Conservation (phyloP, 2,329 filamentous ascomycete genomes). For the Phialemoniopsis sp. region DNA sequence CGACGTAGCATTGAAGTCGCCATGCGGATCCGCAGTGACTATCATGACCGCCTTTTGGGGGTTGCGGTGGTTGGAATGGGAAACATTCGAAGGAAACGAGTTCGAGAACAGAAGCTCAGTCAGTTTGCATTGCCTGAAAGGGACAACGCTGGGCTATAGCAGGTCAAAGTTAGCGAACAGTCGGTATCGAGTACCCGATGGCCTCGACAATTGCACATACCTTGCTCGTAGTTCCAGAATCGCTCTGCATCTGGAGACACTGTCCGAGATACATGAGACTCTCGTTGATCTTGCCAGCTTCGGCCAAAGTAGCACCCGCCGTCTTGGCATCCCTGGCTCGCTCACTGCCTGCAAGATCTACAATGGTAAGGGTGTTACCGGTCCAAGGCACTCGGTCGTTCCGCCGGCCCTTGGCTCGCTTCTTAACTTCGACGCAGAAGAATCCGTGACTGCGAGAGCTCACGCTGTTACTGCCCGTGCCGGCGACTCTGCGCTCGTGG, state of each 20-base stretch:
- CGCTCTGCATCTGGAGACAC: slow-evolving; percentile 92
- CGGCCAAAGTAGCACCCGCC: slow-evolving; percentile 83
- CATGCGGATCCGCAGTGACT: slow-evolving; percentile 86
- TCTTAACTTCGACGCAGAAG: slow-evolving; percentile 93
- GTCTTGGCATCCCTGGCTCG: slow-evolving; percentile 92
- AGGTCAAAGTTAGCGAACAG: slow-evolving; percentile 2
- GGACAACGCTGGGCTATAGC: slow-evolving; percentile 63
- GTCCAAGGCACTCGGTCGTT: slow-evolving; percentile 59
- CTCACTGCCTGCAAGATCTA: slow-evolving; percentile 91
- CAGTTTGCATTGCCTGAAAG: slow-evolving; percentile 80
- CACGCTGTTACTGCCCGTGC: slow-evolving; percentile 88
- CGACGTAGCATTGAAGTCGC: slow-evolving; percentile 94
- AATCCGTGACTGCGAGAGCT: slow-evolving; percentile 94
- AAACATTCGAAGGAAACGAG: slow-evolving; percentile 65
- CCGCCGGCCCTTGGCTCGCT: slow-evolving; percentile 46
- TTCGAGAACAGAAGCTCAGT: slow-evolving; percentile 86
- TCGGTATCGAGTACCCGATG: background rate
- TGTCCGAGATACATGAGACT: slow-evolving; percentile 97
- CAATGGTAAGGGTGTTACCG: slow-evolving; percentile 77
- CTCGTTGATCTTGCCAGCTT: slow-evolving; percentile 98
- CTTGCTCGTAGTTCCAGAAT: slow-evolving; percentile 69
- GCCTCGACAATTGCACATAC: slow-evolving; percentile 36
- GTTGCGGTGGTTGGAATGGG: slow-evolving; percentile 48
- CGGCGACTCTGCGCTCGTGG: slow-evolving; percentile 80
- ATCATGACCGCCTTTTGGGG: slow-evolving; percentile 94